A percentile compares a stretch with the other conserved stretches of the same genome.
These are phyloP conservation scores for Pleurotus giganteus DNA, from an alignment of 768 basidiomycete genomes.

Conservation along the genomic window DNA sequence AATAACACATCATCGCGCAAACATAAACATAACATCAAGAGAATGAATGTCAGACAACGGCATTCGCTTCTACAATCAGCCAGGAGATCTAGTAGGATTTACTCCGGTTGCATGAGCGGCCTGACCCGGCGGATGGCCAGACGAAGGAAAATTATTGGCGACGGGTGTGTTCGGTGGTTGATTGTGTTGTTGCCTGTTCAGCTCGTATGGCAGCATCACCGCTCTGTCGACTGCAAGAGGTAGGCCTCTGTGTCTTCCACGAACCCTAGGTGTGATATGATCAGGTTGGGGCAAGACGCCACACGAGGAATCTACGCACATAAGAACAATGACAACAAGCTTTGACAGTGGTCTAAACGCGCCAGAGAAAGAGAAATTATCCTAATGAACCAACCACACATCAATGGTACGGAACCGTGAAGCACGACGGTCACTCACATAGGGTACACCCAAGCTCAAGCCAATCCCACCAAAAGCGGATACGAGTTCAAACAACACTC, in stretches of 20 bases:
- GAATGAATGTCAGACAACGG: too few relatives aligned
- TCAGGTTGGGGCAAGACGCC: neutral
- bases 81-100: too few relatives aligned
- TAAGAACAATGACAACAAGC: slow-evolving; percentile 67
- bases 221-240: slow-evolving; percentile 69
- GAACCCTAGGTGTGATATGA: slow-evolving; percentile 37
- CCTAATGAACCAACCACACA: slow-evolving; percentile 25
- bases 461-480: slow-evolving; percentile 72
- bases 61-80: too few relatives aligned
- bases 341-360: slow-evolving; percentile 66
- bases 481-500: slow-evolving; percentile 60
- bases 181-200: slow-evolving; percentile 17
- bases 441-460: slow-evolving; percentile 59
- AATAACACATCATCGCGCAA: too few relatives aligned
- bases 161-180: too few relatives aligned
- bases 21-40: too few relatives aligned
- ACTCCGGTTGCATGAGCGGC: too few relatives aligned
- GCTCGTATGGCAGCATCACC: slow-evolving; percentile 35
- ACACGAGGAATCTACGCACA: slow-evolving; percentile 36
- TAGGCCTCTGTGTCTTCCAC: slow-evolving; percentile 70
- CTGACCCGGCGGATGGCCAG: too few relatives aligned
- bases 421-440: slow-evolving; percentile 33
- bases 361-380: slow-evolving; percentile 64
- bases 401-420: neutral
- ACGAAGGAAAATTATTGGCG: too few relatives aligned